These are phyloP conservation scores for Vachellia pachyceras DNA, from an alignment of 306 rosid genomes.

Conservation along the genomic window DNA sequence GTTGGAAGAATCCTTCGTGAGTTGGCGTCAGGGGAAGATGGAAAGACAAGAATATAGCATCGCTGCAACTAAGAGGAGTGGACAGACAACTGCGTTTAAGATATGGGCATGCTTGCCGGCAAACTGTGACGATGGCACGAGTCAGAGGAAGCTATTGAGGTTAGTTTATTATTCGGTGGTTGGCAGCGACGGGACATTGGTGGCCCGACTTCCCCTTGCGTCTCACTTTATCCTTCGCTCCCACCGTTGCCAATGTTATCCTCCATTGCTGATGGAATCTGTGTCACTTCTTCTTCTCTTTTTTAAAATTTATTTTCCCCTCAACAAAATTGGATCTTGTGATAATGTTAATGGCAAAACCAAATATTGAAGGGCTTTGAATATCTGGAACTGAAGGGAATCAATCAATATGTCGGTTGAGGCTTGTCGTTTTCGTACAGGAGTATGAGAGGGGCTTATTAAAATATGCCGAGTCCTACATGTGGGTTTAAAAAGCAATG, in stretches of 20 bases:
- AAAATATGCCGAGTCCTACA: background rate
- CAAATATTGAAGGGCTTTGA: background rate
- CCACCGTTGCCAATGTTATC: constrained; percentile 23
- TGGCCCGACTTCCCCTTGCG: background rate
- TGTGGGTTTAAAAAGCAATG: background rate
- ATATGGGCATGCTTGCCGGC: constrained; percentile 14
- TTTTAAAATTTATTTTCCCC: background rate
- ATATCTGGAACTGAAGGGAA: background rate
- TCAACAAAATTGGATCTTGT: background rate
- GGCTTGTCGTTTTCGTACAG: background rate
- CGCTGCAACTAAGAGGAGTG: constrained; percentile 5
- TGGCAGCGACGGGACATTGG: constrained; percentile 12
- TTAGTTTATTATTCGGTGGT: background rate
- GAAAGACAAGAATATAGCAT: constrained; percentile 23
- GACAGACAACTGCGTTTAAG: background rate
- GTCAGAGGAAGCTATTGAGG: background rate
- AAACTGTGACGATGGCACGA: background rate
- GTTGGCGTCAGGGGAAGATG: constrained; percentile 1
- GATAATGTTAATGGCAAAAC: background rate
- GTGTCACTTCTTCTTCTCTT: background rate
- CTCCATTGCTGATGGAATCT: constrained; percentile 8
- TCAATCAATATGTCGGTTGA: constrained; percentile 17
- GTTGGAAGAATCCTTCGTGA: background rate
- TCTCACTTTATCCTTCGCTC: constrained; percentile 33
- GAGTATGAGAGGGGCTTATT: background rate